A percentile compares a stretch with the other conserved stretches of the same genome.
phyloP scores from a whole-genome alignment of 768 basidiomycete genomes.

The Kondoa malvinella region DNA sequence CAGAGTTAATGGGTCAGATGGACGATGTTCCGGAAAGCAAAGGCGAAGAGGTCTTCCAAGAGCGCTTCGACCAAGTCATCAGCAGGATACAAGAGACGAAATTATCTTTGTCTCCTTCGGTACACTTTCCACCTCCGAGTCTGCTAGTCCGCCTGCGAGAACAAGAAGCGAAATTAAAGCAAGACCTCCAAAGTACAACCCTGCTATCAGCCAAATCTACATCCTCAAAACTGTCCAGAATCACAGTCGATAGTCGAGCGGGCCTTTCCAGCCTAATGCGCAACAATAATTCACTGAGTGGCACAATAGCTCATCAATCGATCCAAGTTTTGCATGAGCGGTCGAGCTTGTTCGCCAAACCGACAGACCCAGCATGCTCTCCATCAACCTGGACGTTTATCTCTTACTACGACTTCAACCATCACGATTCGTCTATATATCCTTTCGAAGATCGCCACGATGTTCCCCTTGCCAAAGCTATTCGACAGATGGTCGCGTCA shows the following conservation, averaged over 20 bases:
- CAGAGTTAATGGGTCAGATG: background rate
- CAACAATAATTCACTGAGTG: background rate
- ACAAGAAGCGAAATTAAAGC: background rate
- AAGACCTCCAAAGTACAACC: background rate
- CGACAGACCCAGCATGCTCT: background rate
- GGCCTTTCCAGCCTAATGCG: background rate
- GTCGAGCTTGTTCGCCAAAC: background rate
- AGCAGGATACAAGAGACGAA: background rate
- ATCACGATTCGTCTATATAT: background rate
- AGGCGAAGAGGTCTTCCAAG: background rate
- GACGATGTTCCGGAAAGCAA: background rate
- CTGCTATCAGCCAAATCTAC: background rate
- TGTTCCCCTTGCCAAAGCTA: background rate
- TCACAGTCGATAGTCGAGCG: background rate
- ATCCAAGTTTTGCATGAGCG: background rate
- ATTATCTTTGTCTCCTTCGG: background rate
- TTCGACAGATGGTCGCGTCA: background rate
- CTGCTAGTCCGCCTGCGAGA: background rate
- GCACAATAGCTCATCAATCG: background rate
- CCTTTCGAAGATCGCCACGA: background rate
- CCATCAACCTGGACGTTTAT: background rate
- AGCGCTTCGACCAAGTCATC: background rate
- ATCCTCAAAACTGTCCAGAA: background rate
- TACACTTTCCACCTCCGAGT: background rate
- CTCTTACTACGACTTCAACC: background rate